Evolutionary conservation across 176 grass and related monocot genomes (phyloP), one percentile per base, ranked within the genome.

Genomic region (Neostapfia colusana): DNA sequence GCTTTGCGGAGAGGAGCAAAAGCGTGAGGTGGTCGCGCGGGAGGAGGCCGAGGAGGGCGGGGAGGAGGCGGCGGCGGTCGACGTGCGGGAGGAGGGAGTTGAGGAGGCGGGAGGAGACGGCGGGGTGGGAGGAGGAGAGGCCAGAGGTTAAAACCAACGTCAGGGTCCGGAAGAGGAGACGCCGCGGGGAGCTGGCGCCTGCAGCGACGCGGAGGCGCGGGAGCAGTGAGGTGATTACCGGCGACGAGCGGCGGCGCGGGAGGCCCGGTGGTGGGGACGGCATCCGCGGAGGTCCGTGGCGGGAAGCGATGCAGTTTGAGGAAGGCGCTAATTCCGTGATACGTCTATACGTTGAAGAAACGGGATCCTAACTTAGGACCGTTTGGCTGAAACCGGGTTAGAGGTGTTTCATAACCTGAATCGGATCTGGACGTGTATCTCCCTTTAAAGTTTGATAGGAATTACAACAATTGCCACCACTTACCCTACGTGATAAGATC

Each of bases 31-130:
- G 80, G 71, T 86, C 62, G 40, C 13, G 35, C 43, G 64, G 78
- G 65, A 86, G 84, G 65, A 86, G 78, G 28, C 77, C 69, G 70
- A 87, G 87, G 56, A 83, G 83, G 4, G 61, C 57, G 1, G 57
- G 83, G 39, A 63, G 80, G 77, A 63, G 80, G 77, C 17, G 77
- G 56, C 24, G 0, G 31, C 24, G 24, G 31, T 58, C 58, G 62
- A 74, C 46, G 73, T 88, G 82, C 57, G 80, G 89, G 24, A 87
- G 75, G 17, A 92, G 83, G 37, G 83, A 80, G 43, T 81, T 85
- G 69, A 85, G 80, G 75, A 88, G 81, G 49, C 74, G 79, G 39
- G 86, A 72, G 70, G 79, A 40, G 59, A 85, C 49, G 13, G 31
- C 15, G 23, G 41, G 35, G 82, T 74, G 80, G 61, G 85, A 50